A percentile compares a stretch with the other conserved stretches of the same genome.
Conservation (phyloP, 75 land plant genomes). For the Picea glauca region DNA sequence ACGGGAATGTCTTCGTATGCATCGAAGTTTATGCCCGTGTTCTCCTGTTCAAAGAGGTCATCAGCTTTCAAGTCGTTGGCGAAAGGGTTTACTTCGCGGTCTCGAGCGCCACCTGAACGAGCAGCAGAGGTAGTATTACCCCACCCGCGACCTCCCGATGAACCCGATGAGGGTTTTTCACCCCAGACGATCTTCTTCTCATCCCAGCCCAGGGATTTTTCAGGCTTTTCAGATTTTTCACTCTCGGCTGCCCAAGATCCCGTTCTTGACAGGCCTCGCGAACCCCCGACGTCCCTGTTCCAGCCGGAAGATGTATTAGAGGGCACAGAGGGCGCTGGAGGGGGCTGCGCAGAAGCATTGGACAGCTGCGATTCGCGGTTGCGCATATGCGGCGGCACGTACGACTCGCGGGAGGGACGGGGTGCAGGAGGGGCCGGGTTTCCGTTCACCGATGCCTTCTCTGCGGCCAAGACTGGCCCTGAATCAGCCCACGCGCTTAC, state of each 20-base stretch:
- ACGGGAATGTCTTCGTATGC: constrained; percentile 93
- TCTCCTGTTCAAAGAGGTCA: constrained; percentile 27
- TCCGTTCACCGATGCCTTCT: constrained; percentile 18
- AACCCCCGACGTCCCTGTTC: background rate
- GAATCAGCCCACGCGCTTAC: constrained; percentile 74
- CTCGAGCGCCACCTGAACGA: constrained; percentile 21
- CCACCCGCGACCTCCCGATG: constrained; percentile 18
- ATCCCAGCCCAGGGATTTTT: constrained; percentile 12
- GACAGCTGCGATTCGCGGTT: constrained; percentile 23
- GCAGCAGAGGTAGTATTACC: constrained; percentile 30
- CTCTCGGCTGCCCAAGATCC: constrained; percentile 17
- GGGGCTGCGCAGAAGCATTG: constrained; percentile 11
- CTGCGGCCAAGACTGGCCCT: constrained; percentile 37
- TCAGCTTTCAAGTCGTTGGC: constrained; percentile 22
- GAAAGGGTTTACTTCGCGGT: constrained; percentile 49
- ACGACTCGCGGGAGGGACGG: constrained; percentile 37
- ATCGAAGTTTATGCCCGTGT: constrained; percentile 74
- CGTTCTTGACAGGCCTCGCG: background rate
- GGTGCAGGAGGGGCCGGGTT: background rate
- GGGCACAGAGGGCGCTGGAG: background rate
- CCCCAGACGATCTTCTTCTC: constrained; percentile 12
- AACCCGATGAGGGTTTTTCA: background rate
- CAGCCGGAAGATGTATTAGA: background rate
- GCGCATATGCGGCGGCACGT: constrained; percentile 87
- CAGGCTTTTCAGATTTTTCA: background rate